phyloP scores from a whole-genome alignment of 106 monocot genomes.

The Acanthochlamys bracteata region DNA sequence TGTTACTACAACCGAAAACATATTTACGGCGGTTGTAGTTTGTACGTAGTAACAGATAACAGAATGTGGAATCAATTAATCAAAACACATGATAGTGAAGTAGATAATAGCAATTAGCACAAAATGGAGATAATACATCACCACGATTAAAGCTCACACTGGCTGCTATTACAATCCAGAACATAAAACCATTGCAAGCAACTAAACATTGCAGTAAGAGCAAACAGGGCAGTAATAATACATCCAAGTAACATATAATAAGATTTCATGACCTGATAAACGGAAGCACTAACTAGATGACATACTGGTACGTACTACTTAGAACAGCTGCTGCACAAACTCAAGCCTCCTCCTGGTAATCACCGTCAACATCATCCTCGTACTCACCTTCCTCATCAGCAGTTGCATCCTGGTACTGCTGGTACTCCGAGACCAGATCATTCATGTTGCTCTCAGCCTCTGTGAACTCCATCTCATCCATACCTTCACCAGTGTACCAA shows the following conservation, averaged over 20 bases:
- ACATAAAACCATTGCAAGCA: not conserved
- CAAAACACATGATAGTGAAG: no score
- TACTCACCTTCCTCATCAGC: slow-evolving; percentile 5
- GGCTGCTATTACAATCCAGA: not conserved
- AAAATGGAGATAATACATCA: no score
- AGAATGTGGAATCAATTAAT: no score
- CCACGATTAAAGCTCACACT: not conserved
- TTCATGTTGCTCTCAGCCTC: slow-evolving; percentile 6
- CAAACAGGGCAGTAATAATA: not conserved
- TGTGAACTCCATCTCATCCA: slow-evolving; percentile 46
- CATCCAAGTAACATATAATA: not conserved
- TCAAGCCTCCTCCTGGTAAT: not conserved
- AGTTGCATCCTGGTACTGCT: slow-evolving; percentile 8
- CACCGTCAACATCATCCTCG: slow-evolving; percentile 1
- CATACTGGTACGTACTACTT: not conserved
- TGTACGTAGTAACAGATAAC: no score
- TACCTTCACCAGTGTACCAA: slow-evolving; percentile 40
- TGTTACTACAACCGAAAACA: no score
- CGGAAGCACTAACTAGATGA: not conserved
- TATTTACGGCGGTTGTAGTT: no score
- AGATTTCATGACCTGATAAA: not conserved
- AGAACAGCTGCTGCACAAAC: not conserved
- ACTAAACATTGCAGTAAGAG: not conserved
- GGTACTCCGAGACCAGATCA: slow-evolving; percentile 8
- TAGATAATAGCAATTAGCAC: no score